Base-by-base conservation (phyloP, 805 yeast species). In the Candida glaebosa region DNA sequence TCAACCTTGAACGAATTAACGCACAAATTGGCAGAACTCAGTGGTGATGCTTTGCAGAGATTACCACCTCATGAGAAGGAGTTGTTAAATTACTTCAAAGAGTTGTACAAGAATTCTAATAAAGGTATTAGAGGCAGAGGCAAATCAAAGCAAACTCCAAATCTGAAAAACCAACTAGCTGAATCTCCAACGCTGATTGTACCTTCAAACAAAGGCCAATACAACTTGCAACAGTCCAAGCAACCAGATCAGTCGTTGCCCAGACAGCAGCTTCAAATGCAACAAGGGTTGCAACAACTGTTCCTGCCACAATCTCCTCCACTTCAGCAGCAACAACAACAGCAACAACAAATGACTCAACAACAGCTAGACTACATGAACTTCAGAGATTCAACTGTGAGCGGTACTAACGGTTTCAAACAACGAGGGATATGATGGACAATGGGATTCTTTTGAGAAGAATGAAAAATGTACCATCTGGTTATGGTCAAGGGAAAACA, bases 121-220 rank as follows among this genome's bases (percentile, higher is more conserved):
- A 79, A 87, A 54, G 97, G 97, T 15, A 90, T 90, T 46, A 81
- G 87, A 51, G 97, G 97, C 19, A 76, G 97, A 44, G 97, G 97
- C 4, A 86, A 79, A 47, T 24, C 34, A 31, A 39, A 39, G n/a
- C 14, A 15, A 15, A 22, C 18, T 20, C 12, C 38, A 4, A 28
- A 28, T 14, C 12, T 5, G 14, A 28, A 28, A 28, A 10, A 9
- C 12, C 31, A 28, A 28, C 14, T 10, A 14, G 30, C 38, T n/a
- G 38, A 35, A 15, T 35, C 38, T 12, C 24, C 38, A 7, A 14
- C 19, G 3, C 17, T 5, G 5, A 17, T 22, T 9, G n/a, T n/a
- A 24, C 38, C 24, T 24, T 14, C 30, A 6, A 26, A 24, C 3
- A 22, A 35, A 6, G 37, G 37, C 10, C 38, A 35, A 18, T 35